These are phyloP conservation scores for Stylosanthes scabra DNA, from an alignment of 331 rosid species.

Conservation along the genomic window DNA sequence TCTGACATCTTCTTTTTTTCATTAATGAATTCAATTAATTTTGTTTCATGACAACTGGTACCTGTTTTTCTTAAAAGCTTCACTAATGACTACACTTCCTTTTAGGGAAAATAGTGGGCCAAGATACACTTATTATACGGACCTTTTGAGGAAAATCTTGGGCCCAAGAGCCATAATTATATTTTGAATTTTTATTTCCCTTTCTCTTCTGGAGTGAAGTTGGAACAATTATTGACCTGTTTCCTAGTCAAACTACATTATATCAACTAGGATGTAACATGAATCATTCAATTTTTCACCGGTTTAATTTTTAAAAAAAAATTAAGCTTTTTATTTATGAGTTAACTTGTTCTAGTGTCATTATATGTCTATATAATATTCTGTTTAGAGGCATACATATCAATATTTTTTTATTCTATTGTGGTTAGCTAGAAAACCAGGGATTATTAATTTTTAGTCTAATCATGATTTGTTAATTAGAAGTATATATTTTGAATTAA, in stretches of 20 bases:
- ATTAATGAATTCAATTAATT: no score
- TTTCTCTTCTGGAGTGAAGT: no score
- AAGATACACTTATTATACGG: background rate
- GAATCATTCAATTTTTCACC: background rate
- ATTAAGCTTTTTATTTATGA: background rate
- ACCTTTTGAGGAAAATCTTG: background rate
- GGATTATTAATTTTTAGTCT: no score
- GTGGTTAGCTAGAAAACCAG: no score
- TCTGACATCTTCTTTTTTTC: conserved; percentile 56
- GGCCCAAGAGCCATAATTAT: background rate
- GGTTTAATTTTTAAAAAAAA: background rate
- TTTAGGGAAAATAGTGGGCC: background rate
- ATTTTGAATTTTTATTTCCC: background rate
- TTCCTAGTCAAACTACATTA: background rate
- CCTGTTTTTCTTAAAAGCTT: background rate
- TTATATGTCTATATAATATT: background rate
- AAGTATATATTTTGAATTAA: no score
- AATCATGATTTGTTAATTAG: no score
- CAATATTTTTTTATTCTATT: no score
- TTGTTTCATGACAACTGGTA: background rate
- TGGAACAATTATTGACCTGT: background rate
- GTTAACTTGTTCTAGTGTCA: background rate
- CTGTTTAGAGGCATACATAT: no score
- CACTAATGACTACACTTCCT: background rate
- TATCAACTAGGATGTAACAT: background rate